Conservation (phyloP, 768 basidiomycete species). For the Suillus americanus region DNA sequence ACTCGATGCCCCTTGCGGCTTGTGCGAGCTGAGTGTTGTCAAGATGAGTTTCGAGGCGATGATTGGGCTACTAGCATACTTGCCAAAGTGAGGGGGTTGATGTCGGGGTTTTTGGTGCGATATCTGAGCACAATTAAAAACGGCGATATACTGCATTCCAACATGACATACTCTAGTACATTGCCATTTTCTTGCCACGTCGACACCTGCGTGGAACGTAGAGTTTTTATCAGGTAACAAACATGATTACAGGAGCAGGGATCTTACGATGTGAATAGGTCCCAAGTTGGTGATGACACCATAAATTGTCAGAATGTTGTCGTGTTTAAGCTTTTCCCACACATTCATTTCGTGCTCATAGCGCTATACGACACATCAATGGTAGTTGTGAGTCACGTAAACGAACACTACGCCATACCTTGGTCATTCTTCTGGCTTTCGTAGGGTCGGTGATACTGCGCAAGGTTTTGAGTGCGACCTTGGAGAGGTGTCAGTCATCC, state of each 20-base stretch:
- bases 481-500: not conserved
- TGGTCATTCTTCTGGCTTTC: slow-evolving; percentile 41
- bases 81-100: slow-evolving; percentile 46
- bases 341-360: slow-evolving; percentile 56
- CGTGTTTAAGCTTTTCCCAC: slow-evolving; percentile 51
- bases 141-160: slow-evolving; percentile 2
- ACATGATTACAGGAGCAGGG: not conserved
- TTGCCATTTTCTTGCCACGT: slow-evolving; percentile 64
- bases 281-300: slow-evolving; percentile 57
- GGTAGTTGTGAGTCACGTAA: not conserved
- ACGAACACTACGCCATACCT: slow-evolving; percentile 10
- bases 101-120: slow-evolving; percentile 33
- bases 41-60: not conserved
- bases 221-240: not conserved
- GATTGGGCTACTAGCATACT: slow-evolving; percentile 10
- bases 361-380: slow-evolving; percentile 34
- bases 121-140: slow-evolving; percentile 34
- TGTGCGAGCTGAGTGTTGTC: slow-evolving; percentile 42
- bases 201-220: slow-evolving; percentile 43
- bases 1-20: slow-evolving; percentile 56
- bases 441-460: slow-evolving; percentile 44
- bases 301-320: slow-evolving; percentile 48
- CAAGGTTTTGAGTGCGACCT: slow-evolving; percentile 61
- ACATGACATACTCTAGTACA: slow-evolving; percentile 43
- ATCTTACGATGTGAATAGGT: slow-evolving; percentile 47